Evolutionary conservation across 78 protist species (phyloP).

Genomic region (Dictyostelium discoideum): dicty_2.7 NC_007091.3:2902501-2903000

Average conservation of each 20-base stretch:
- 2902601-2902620: not conserved
- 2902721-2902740: constrained; percentile 14
- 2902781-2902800: not conserved
- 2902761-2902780: not conserved
- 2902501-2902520: not conserved
- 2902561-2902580: not conserved
- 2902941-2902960: constrained; percentile 11
- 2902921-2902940: not conserved
- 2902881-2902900: not conserved
- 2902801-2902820: constrained; percentile 7
- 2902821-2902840: constrained; percentile 26
- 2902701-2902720: not conserved
- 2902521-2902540: not conserved
- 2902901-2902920: not conserved
- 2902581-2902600: not conserved
- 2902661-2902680: not conserved
- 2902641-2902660: not conserved
- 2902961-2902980: not conserved
- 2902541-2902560: not conserved
- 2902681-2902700: constrained; percentile 8
- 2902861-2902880: too few relatives aligned
- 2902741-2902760: constrained; percentile 2
- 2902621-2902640: not conserved
- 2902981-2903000: not conserved
- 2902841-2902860: not conserved